Percentiles rank a stretch among this genome's conserved stretches.
These are phyloP conservation scores for Corinectria fuckeliana DNA, from an alignment of 2,329 filamentous ascomycete species.

Conservation along the genomic window DNA sequence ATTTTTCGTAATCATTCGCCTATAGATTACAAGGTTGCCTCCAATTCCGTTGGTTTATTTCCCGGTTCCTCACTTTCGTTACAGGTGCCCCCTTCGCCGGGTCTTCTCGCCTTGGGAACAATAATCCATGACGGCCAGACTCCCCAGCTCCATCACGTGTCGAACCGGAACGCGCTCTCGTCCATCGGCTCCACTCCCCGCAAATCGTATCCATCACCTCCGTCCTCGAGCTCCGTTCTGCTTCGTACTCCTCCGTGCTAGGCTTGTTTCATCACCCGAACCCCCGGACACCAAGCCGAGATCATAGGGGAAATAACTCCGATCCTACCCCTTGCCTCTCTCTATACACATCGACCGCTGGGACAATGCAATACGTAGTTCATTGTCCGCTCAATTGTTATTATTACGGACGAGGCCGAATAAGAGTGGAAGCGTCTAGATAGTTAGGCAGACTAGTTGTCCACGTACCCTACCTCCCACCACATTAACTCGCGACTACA, in stretches of 20 bases:
- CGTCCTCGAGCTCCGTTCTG: background rate
- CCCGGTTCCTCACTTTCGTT: no score
- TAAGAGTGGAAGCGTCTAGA: no score
- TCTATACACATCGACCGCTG: background rate
- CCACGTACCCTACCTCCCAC: conserved; percentile 4
- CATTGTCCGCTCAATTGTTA: no score
- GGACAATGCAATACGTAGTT: background rate
- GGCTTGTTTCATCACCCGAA: conserved; percentile 6
- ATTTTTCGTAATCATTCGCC: no score
- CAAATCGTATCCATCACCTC: background rate
- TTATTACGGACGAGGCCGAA: no score
- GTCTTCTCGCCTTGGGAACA: conserved; percentile 18
- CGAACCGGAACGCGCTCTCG: conserved; percentile 31
- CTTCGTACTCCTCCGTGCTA: background rate
- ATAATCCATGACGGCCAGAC: conserved; percentile 32
- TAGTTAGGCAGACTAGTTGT: no score
- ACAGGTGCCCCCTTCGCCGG: background rate
- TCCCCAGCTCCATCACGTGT: conserved; percentile 32
- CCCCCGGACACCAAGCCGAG: conserved; percentile 27
- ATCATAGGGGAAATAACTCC: conserved; percentile 14
- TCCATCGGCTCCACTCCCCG: conserved; percentile 25
- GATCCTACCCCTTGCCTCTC: conserved; percentile 1
- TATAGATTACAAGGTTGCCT: no score
- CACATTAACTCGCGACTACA: background rate
- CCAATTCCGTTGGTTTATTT: no score